Base-by-base conservation (phyloP, 305 asterid species). In the Fraxinus platypoda region DNA sequence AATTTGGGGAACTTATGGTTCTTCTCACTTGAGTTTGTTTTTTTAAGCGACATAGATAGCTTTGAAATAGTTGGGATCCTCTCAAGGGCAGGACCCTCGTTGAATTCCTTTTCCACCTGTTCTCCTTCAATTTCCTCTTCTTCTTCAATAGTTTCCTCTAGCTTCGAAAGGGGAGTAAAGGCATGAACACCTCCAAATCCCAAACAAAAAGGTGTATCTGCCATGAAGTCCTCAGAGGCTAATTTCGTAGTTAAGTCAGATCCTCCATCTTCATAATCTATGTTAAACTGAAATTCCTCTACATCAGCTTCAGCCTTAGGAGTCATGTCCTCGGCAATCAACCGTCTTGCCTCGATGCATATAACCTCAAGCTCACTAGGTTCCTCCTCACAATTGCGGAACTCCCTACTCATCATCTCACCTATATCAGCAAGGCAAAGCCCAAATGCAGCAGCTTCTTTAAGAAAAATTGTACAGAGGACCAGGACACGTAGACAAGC, bases 391-490 rank as follows among this genome's bases (percentile, higher is more conserved):
- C 95, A 94, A 62, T 93, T 87, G 37, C 92, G 93, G 38, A 94
- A 92, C 87, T 92, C 98, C 87, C 99, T 79, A 74, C 95, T 96
- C 99, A 96, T 96, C 99, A 96, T 96, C 90, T 95, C 98, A 54
- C 98, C 99, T 80, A 95, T 95, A 91, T 95, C 99, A 75, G 98
- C 93, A 81, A 95, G 95, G 82, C 97, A 94, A 9, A 96, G 92
- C 73, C 98, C 98, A 83, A 87, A 80, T 4, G 87, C 87, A 76
- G 97, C 97, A 79, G 99, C 98, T 84, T 92, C 98, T 83, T 96
- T 92, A 74, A 94, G 94, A 84, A 96, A 96, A 83, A 88, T 85
- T 68, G 98, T 94, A 87, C 95, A 95, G 77, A 95, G 92, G 83
- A 83, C 81, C 83, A 95, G 86, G 78, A 96, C 93, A 0, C 97